Evolutionary conservation across 2,329 filamentous ascomycete genomes (phyloP).

Genomic region (Fusarium abutilonis): DNA sequence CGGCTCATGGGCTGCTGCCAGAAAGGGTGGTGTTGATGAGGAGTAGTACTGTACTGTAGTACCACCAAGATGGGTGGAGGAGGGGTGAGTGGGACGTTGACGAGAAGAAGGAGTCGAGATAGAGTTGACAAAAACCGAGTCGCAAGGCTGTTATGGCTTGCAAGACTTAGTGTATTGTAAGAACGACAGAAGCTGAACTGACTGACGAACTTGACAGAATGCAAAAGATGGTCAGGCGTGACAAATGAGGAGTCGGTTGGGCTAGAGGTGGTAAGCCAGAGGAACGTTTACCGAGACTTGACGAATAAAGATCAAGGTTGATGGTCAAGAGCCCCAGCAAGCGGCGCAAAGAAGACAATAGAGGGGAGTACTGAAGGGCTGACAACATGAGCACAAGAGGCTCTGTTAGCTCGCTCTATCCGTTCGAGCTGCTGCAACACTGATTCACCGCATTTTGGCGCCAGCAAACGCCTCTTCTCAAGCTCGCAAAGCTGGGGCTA

Average conservation of each 20-base stretch:
- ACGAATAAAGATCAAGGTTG: conserved; percentile 34
- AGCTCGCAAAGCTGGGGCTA: conserved; percentile 37
- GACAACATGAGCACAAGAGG: conserved; percentile 27
- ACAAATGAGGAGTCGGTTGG: conserved; percentile 37
- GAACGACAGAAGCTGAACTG: conserved; percentile 14
- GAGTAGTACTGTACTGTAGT: conserved; percentile 37
- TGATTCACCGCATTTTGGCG: conserved; percentile 48
- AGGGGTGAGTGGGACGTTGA: conserved; percentile 42
- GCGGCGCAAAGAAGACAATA: conserved; percentile 22
- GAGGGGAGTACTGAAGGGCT: conserved; percentile 18
- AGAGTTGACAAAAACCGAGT: conserved; percentile 31
- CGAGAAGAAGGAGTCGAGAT: conserved; percentile 32
- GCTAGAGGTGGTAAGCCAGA: conserved; percentile 37
- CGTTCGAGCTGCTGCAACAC: conserved; percentile 21
- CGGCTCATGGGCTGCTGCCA: conserved; percentile 42
- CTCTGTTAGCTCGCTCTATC: conserved; percentile 22
- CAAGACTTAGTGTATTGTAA: conserved; percentile 7
- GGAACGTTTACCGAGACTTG: conserved; percentile 37
- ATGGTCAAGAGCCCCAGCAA: conserved; percentile 27
- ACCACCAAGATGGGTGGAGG: conserved; percentile 37
- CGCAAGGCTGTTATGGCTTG: conserved; percentile 15
- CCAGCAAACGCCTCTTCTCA: conserved; percentile 37
- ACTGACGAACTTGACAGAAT: conserved; percentile 37
- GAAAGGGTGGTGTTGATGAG: conserved; percentile 44
- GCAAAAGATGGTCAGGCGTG: conserved; percentile 26